Conservation (phyloP, 2,329 filamentous ascomycete species). For the Sporothrix dimorphospora region DNA sequence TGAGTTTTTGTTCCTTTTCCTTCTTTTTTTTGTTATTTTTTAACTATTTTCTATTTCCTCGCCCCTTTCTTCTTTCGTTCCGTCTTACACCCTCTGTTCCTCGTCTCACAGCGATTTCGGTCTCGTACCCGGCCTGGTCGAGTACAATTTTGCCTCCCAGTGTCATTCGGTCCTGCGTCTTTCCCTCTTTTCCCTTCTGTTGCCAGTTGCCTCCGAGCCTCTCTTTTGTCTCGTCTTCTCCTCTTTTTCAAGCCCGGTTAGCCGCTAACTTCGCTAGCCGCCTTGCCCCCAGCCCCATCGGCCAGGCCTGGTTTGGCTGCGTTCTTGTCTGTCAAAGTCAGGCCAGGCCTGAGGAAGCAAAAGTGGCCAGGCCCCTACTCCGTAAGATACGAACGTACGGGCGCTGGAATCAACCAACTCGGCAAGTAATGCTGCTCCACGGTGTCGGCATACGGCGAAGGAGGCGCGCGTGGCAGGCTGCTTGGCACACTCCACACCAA, state of each 20-base stretch:
- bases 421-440: neutral
- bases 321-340: neutral
- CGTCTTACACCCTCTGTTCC: conserved; percentile 1
- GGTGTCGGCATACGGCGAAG: neutral
- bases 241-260: neutral
- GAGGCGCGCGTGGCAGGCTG: conserved; percentile 11
- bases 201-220: neutral
- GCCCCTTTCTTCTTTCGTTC: neutral
- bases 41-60: neutral
- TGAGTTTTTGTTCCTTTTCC: neutral
- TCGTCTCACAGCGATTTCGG: conserved; percentile 4
- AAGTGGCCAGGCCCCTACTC: neutral
- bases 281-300: conserved; percentile 5
- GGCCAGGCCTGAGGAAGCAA: conserved; percentile 2
- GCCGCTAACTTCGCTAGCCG: conserved; percentile 13
- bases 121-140: neutral
- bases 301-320: neutral
- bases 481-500: conserved; percentile 4
- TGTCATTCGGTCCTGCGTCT: neutral
- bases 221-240: neutral
- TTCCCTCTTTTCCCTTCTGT: neutral
- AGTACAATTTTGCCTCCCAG: neutral
- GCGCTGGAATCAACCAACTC: neutral
- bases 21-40: neutral
- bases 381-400: too few relatives aligned